Evolutionary conservation across 208 protist species (phyloP), one percentile per base, ranked within the genome.

Genomic region (Crithidia mellificae): DNA sequence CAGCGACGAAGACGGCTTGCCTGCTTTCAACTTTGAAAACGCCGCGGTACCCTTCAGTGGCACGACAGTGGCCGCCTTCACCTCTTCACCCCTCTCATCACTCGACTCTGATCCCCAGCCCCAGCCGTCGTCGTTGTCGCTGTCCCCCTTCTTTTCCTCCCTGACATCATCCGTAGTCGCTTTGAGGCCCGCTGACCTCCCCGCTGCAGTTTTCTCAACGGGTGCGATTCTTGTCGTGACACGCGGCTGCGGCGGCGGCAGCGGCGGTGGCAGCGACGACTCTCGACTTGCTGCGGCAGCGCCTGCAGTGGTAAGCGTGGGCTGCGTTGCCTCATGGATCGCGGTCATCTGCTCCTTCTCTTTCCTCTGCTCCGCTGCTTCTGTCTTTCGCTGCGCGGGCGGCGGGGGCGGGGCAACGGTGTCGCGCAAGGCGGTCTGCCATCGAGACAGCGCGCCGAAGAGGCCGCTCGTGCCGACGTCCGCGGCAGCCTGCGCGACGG

Each of bases 361-460:
- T 2, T 17, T 15, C 29, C 27, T 20, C 7, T 36, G 29, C 50
- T 55, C 15, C 29, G 46, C 8, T 14, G 22, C 6, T 51, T 51
- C 8, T 3, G 20, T 27, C 20, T 51, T 51, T 6, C 46, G 22
- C 46, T 38, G 50, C 12, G 27, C 12, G 34, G 20, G 29, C 24
- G 72, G 72, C 11, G 79, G 83, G 24, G 83, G 25, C 5, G 74
- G 74, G 0, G 74, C 74, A 19, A 80, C 74, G 7, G 68, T 75
- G 9, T 74, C 68, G 56, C 52, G 75, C 73, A 70, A 68, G 50
- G 36, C 74, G 61, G 57, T 77, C 51, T 83, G 83, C 46, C 75
- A 68, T 14, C 68, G 57, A 14, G 78, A 77, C 38, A 88, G 66
- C 17, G 83, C 68, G 49, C 71, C 64, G 52, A 88, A 68, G 7